Percentiles rank a stretch among this genome's conserved stretches.
phyloP scores from a whole-genome alignment of 176 grass and related monocot genomes.

The Aechmea fasciata region DNA sequence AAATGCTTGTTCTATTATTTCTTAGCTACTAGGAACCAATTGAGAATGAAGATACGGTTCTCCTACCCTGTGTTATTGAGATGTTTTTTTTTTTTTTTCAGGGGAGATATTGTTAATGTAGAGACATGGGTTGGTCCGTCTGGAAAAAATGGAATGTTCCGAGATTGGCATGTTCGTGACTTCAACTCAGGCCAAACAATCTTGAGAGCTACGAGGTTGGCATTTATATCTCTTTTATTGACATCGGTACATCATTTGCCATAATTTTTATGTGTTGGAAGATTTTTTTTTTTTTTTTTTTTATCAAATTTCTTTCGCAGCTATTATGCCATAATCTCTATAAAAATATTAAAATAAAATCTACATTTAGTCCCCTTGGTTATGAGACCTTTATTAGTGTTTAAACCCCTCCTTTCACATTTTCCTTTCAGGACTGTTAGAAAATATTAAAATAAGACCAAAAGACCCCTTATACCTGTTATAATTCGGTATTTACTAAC shows the following conservation, averaged over 20 bases:
- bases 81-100: slow-evolving; percentile 34
- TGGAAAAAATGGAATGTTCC: slow-evolving; percentile 96
- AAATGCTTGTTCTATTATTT: not conserved
- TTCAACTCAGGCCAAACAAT: slow-evolving; percentile 55
- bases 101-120: slow-evolving; percentile 81
- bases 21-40: not conserved
- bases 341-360: too few species aligned
- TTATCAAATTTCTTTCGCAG: not conserved
- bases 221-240: not conserved
- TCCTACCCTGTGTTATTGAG: not conserved
- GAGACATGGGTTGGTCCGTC: slow-evolving; percentile 78
- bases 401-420: too few species aligned
- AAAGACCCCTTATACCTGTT: too few species aligned
- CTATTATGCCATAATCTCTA: not conserved
- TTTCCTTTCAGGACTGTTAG: too few species aligned
- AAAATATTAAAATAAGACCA: too few species aligned
- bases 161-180: slow-evolving; percentile 93
- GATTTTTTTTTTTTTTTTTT: not conserved
- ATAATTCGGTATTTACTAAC: too few species aligned
- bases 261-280: slow-evolving; percentile 3
- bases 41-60: not conserved
- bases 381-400: too few species aligned
- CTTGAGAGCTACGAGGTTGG: slow-evolving; percentile 72
- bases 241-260: not conserved
- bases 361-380: too few species aligned